Base-by-base conservation (phyloP, 2,329 filamentous ascomycete genomes). In the Pseudogymnoascus pannorum region DNA sequence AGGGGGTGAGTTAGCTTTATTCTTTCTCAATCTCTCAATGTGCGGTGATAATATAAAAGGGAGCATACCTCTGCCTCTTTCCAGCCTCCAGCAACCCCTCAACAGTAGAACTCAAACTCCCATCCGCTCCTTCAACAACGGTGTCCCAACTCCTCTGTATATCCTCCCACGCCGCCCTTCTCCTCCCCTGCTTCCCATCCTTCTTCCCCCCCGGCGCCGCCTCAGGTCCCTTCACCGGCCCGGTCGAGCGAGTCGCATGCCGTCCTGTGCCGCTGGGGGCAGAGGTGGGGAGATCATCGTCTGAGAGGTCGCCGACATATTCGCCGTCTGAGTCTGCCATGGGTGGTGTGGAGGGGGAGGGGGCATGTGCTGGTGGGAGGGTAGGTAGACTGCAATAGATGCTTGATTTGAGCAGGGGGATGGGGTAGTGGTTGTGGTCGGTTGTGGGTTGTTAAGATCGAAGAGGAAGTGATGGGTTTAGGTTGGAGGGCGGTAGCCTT, bases 301-400 rank as follows among this genome's bases (percentile, higher is more conserved):
- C 86, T 22, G 85, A 87, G 72, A 79, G 77, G 68, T 82, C 82
- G 63, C 84, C 81, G 64, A 87, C 80, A 72, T 84, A 89, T 66
- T 89, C 87, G 73, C 84, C 87, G 70, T 90, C 87, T 16, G 87
- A 89, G 74, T 89, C 87, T 61, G 86, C 85, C 87, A 90, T 90
- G 66, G 64, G 58, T 44, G 11, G 33, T 35, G 22, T 90, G 26
- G 18, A 7, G 40, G 20, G 20, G 18, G 11, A 6, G 40, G 2
- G 20, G 20, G 44, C 22, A 26, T 16, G 24, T 1, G 44, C 2
- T 29, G 44, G 44, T 2, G 2, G 44, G 8, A 16, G 9, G 44
- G n/a, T 5, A 5, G 8, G n/a, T n/a, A n/a, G 24, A 4, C 3
- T 48, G 44, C 6, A 5, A 8, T 9, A 2, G 8, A 2, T 5